Conservation (phyloP, 805 yeast genomes). For the Barnettozyma sucrosica region DNA sequence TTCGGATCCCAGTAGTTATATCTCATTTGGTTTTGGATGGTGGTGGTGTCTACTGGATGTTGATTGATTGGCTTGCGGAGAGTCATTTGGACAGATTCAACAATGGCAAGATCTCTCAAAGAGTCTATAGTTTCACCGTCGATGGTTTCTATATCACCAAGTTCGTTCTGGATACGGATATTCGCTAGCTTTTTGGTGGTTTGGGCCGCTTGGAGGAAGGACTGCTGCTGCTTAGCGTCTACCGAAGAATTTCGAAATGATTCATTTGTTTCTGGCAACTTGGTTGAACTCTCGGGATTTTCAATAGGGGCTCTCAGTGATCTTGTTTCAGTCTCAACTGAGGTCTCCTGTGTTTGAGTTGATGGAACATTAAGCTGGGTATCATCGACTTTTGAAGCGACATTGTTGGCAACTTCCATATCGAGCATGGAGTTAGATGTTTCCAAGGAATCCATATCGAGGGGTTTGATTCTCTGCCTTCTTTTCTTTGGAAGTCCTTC, state of each 20-base stretch:
- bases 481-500: slow-evolving; percentile 9
- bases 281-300: neutral
- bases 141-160: slow-evolving; percentile 10
- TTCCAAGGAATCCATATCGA: slow-evolving; percentile 3
- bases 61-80: slow-evolving; percentile 5
- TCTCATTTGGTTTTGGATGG: slow-evolving; percentile 7
- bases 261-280: neutral
- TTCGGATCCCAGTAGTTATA: slow-evolving; percentile 11
- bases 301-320: neutral
- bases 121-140: slow-evolving; percentile 25
- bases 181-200: slow-evolving; percentile 20
- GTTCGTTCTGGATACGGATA: slow-evolving; percentile 16
- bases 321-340: neutral
- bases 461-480: slow-evolving; percentile 7
- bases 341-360: neutral
- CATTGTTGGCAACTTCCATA: neutral
- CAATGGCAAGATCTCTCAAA: slow-evolving; percentile 31
- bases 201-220: slow-evolving; percentile 16
- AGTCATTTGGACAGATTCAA: slow-evolving; percentile 27
- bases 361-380: neutral
- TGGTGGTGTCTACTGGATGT: neutral
- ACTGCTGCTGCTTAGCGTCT: slow-evolving; percentile 3
- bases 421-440: neutral
- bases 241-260: neutral
- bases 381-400: neutral